A percentile compares a stretch with the other conserved stretches of the same genome.
Conservation (phyloP, 2,329 filamentous ascomycete species). For the Trichoderma atroviride region DNA sequence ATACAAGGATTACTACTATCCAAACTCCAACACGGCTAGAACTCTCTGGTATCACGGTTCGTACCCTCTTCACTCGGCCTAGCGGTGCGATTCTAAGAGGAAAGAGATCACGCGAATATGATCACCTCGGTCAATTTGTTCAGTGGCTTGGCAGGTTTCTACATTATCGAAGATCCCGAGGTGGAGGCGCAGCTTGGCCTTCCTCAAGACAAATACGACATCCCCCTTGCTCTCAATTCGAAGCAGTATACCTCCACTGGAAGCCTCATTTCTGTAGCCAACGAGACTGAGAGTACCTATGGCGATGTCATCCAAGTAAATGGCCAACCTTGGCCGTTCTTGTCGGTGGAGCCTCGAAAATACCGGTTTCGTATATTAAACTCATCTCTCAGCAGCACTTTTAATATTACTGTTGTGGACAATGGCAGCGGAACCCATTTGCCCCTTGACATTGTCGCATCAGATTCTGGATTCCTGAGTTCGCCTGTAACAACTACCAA, state of each 20-base stretch:
- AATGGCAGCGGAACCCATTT: not conserved
- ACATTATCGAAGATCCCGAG: not conserved
- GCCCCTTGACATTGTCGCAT: not conserved
- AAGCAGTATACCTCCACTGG: not conserved
- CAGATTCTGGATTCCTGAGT: not conserved
- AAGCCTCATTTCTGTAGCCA: not conserved
- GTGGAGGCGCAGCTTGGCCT: not conserved
- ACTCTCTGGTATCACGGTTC: conserved; percentile 7
- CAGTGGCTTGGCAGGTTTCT: not conserved
- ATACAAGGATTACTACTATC: conserved; percentile 2
- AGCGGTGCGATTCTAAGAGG: not conserved
- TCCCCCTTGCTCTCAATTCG: not conserved
- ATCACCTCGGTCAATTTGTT: not conserved
- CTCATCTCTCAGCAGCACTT: not conserved
- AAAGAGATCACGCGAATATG: not conserved
- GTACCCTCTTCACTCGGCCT: not conserved
- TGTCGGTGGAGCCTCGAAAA: not conserved
- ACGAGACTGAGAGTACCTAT: not conserved
- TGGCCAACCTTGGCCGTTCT: not conserved
- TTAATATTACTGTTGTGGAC: not conserved
- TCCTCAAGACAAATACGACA: not conserved
- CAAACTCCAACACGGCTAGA: conserved; percentile 1
- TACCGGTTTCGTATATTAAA: not conserved
- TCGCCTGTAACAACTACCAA: not conserved
- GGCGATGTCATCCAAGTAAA: not conserved